A percentile compares a stretch with the other conserved stretches of the same genome.
These are phyloP conservation scores for Suaeda aralocaspica DNA, from an alignment of 148 eudicot species.

Conservation along the genomic window DNA sequence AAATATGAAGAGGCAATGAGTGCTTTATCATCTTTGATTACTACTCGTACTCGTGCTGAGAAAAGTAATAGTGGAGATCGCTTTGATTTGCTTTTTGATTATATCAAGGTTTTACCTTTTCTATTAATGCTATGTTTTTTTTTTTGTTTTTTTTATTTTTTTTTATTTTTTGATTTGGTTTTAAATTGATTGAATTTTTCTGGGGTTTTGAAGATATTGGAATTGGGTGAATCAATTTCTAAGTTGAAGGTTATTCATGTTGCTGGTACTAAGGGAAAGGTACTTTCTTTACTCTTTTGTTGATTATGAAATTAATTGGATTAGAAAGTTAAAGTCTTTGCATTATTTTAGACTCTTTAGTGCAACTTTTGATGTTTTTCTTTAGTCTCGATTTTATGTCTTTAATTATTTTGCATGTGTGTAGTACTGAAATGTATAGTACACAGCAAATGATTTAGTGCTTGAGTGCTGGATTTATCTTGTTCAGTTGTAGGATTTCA, in stretches of 20 bases:
- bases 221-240: conserved; percentile 74
- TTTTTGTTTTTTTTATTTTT: background rate
- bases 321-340: background rate
- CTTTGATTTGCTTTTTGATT: conserved; percentile 67
- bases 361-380: too few species aligned
- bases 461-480: background rate
- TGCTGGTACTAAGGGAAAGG: conserved; percentile 99
- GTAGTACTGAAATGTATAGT: background rate
- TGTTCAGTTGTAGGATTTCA: background rate
- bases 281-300: conserved; percentile 15
- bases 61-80: conserved; percentile 64
- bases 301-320: background rate
- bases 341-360: too few species aligned
- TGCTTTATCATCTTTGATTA: conserved; percentile 77
- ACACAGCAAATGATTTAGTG: background rate
- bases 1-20: conserved; percentile 74
- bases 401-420: background rate
- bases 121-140: background rate
- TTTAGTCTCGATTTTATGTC: too few species aligned
- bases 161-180: background rate
- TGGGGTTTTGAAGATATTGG: conserved; percentile 55
- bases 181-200: background rate
- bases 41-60: conserved; percentile 74
- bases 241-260: conserved; percentile 91
- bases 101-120: conserved; percentile 48